These are phyloP conservation scores for Evansstolkia leycettana DNA, from an alignment of 495 filamentous ascomycete species.

Conservation along the genomic window DNA sequence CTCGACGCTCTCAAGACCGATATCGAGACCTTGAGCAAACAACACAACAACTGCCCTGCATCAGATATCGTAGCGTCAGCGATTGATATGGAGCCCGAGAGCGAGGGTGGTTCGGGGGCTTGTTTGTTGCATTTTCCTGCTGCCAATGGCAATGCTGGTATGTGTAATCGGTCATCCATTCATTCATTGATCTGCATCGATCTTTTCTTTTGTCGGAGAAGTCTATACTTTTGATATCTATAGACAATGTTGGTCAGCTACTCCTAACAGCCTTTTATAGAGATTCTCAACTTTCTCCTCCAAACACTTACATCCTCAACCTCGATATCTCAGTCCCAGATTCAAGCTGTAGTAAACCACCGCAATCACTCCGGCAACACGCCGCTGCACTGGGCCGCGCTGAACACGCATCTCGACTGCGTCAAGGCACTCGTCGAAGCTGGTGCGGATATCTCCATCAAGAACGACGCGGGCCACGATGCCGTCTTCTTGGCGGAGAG, in stretches of 20 bases:
- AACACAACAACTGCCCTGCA: slow-evolving; percentile 38
- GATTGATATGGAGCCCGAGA: slow-evolving; percentile 58
- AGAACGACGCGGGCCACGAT: slow-evolving; percentile 74
- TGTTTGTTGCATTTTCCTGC: slow-evolving; percentile 74
- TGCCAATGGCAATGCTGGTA: slow-evolving; percentile 78
- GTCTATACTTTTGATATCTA: too few species aligned
- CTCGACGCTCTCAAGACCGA: slow-evolving; percentile 51
- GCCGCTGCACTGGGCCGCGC: slow-evolving; percentile 78
- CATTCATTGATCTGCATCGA: neutral
- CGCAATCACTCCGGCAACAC: slow-evolving; percentile 76
- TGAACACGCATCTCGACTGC: slow-evolving; percentile 71
- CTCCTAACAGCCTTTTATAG: too few species aligned
- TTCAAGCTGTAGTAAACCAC: slow-evolving; percentile 44
- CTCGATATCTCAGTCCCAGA: slow-evolving; percentile 7
- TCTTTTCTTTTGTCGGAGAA: slow-evolving; percentile 2
- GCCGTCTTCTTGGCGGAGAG: slow-evolving; percentile 77
- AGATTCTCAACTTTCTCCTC: slow-evolving; percentile 38
- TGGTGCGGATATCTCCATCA: slow-evolving; percentile 59
- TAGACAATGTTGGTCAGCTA: too few species aligned
- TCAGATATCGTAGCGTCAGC: slow-evolving; percentile 50
- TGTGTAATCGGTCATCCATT: slow-evolving; percentile 4
- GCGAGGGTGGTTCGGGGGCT: slow-evolving; percentile 35
- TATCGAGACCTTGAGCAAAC: slow-evolving; percentile 42
- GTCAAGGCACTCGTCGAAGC: slow-evolving; percentile 64
- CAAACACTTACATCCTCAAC: slow-evolving; percentile 18